Percentiles rank a stretch among this genome's conserved stretches.
Conservation (phyloP, 2,329 filamentous ascomycete species). For the Pseudogymnoascus sp. region DNA sequence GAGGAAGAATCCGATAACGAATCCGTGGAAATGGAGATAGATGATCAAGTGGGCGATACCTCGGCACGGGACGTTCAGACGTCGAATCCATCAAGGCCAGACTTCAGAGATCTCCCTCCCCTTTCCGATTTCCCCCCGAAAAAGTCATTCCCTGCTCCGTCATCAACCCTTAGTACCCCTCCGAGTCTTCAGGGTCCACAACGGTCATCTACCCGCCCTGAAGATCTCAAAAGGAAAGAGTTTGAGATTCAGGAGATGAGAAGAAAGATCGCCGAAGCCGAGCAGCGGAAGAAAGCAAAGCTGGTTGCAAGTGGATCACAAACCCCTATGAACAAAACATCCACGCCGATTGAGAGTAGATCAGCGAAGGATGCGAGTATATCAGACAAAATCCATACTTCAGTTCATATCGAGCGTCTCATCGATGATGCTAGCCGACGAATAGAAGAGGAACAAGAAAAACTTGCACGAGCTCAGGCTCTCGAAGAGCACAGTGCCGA, state of each 20-base stretch:
- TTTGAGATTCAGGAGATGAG: conserved; percentile 55
- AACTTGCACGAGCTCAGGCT: conserved; percentile 22
- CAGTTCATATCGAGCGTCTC: conserved; percentile 24
- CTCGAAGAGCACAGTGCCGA: conserved; percentile 20
- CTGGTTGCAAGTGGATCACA: conserved; percentile 23
- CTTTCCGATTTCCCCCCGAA: conserved; percentile 33
- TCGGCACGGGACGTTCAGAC: conserved; percentile 23
- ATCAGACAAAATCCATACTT: conserved; percentile 21
- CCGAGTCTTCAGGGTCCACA: conserved; percentile 15
- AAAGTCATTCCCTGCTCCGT: conserved; percentile 23
- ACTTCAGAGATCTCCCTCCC: conserved; percentile 37
- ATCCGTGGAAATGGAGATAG: conserved; percentile 60
- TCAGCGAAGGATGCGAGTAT: conserved; percentile 10
- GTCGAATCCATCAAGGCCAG: conserved; percentile 28
- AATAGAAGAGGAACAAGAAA: conserved; percentile 20
- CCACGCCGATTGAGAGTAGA: conserved; percentile 11
- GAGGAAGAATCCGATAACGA: conserved; percentile 56
- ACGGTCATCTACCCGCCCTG: conserved; percentile 20
- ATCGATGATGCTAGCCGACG: conserved; percentile 19
- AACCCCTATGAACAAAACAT: conserved; percentile 21
- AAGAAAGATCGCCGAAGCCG: conserved; percentile 29
- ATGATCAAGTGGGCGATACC: conserved; percentile 41
- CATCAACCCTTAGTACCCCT: conserved; percentile 21
- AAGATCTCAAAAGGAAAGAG: conserved; percentile 44
- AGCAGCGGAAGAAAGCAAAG: conserved; percentile 24